A percentile compares a stretch with the other conserved stretches of the same genome.
These are phyloP conservation scores for Bonia amplexicaulis DNA, from an alignment of 176 grass and related monocot genomes.

Conservation along the genomic window DNA sequence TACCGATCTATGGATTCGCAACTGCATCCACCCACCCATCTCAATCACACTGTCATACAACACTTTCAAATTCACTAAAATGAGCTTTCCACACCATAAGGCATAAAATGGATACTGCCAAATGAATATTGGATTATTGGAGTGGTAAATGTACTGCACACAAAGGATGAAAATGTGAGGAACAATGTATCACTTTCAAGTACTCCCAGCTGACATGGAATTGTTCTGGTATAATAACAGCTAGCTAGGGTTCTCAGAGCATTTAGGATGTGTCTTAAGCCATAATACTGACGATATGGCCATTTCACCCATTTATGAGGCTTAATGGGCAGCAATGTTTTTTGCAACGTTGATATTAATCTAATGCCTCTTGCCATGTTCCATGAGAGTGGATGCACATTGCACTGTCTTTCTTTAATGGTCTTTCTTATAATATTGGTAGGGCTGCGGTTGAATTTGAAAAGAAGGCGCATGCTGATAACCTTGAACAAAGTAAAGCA, in stretches of 20 bases:
- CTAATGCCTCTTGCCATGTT: neutral
- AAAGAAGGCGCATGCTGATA: conserved; percentile 94
- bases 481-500: conserved; percentile 68
- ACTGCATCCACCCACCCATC: neutral
- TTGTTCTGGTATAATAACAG: neutral
- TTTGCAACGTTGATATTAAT: neutral
- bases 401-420: conserved; percentile 15
- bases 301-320: neutral
- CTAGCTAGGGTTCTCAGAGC: neutral
- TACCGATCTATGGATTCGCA: neutral
- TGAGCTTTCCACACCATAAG: neutral
- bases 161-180: neutral
- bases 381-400: neutral
- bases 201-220: neutral
- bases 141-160: neutral
- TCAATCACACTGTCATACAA: neutral
- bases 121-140: neutral
- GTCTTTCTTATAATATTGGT: conserved; percentile 21
- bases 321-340: neutral
- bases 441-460: conserved; percentile 91
- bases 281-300: neutral
- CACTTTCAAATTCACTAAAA: neutral
- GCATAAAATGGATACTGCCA: neutral
- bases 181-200: neutral
- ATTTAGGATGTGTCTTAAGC: neutral